Evolutionary conservation across 345 rosid species (phyloP).

Genomic region (Turnera subulata): DNA sequence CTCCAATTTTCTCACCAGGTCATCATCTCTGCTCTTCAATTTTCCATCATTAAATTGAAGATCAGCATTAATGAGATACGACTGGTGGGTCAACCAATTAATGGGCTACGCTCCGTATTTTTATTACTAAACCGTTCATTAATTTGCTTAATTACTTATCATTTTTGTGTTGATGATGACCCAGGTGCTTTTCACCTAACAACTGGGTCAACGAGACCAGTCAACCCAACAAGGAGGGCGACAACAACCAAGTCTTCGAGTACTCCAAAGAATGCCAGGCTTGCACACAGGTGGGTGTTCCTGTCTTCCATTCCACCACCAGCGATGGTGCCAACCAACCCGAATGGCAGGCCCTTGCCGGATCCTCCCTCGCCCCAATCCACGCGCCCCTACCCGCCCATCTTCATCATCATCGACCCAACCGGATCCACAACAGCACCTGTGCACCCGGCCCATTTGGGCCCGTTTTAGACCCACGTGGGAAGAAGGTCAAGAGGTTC

Average conservation of each 20-base stretch:
- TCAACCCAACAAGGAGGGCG: not conserved
- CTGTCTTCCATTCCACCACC: constrained; percentile 43
- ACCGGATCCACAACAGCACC: too few species aligned
- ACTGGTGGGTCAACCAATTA: not conserved
- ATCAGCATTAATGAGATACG: too few species aligned
- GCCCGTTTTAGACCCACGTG: constrained; percentile 52
- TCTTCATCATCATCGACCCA: not conserved
- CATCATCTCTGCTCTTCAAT: not conserved
- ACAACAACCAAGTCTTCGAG: not conserved
- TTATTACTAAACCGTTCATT: too few species aligned
- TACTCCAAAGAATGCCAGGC: constrained; percentile 25
- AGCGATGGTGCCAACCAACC: constrained; percentile 33
- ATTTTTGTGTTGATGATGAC: not conserved
- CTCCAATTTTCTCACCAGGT: not conserved
- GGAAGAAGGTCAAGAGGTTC: constrained; percentile 41
- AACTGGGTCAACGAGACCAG: not conserved
- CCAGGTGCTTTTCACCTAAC: not conserved
- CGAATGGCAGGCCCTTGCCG: constrained; percentile 41
- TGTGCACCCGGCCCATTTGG: constrained; percentile 15
- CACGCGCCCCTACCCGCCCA: not conserved
- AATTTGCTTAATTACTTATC: too few species aligned
- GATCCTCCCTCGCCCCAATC: constrained; percentile 34
- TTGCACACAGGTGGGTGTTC: constrained; percentile 36
- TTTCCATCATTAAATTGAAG: not conserved
- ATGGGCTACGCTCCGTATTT: not conserved